Conservation (phyloP, 2,329 filamentous ascomycete species). For the Cadophora sp. region DNA sequence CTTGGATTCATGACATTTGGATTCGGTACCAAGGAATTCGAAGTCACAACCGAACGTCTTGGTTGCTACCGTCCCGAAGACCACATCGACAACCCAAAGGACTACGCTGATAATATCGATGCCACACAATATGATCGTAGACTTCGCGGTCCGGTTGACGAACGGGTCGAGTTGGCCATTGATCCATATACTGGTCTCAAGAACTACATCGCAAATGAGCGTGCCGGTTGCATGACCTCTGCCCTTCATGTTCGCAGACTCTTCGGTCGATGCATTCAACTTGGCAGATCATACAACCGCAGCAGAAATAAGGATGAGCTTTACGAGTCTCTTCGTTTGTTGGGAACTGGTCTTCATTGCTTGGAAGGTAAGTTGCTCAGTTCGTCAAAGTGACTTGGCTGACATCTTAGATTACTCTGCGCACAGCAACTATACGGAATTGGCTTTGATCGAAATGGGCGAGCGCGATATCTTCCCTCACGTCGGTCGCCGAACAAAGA, state of each 20-base stretch:
- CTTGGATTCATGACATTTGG: conserved; percentile 90
- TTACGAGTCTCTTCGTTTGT: conserved; percentile 82
- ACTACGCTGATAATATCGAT: conserved; percentile 89
- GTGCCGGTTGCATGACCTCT: conserved; percentile 79
- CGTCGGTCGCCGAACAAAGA: conserved; percentile 75
- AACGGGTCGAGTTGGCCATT: conserved; percentile 77
- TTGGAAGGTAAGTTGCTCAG: conserved; percentile 60
- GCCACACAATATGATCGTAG: conserved; percentile 81
- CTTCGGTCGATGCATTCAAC: conserved; percentile 75
- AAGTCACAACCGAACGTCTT: conserved; percentile 79
- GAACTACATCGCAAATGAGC: conserved; percentile 92
- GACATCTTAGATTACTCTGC: conserved; percentile 74
- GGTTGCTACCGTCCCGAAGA: conserved; percentile 64
- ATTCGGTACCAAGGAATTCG: conserved; percentile 83
- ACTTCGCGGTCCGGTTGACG: conserved; percentile 83
- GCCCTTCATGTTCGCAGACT: conserved; percentile 77
- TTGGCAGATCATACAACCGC: conserved; percentile 76
- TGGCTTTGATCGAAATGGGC: conserved; percentile 86
- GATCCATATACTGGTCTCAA: conserved; percentile 82
- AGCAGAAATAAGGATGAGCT: conserved; percentile 76
- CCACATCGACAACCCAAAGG: conserved; percentile 80
- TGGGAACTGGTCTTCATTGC: conserved; percentile 90
- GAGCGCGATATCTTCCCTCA: conserved; percentile 85
- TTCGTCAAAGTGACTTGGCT: conserved; percentile 37
- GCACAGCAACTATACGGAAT: conserved; percentile 91